These are phyloP conservation scores for Dillenia turbinata DNA, from an alignment of 164 flowering plant species.

Conservation along the genomic window DNA sequence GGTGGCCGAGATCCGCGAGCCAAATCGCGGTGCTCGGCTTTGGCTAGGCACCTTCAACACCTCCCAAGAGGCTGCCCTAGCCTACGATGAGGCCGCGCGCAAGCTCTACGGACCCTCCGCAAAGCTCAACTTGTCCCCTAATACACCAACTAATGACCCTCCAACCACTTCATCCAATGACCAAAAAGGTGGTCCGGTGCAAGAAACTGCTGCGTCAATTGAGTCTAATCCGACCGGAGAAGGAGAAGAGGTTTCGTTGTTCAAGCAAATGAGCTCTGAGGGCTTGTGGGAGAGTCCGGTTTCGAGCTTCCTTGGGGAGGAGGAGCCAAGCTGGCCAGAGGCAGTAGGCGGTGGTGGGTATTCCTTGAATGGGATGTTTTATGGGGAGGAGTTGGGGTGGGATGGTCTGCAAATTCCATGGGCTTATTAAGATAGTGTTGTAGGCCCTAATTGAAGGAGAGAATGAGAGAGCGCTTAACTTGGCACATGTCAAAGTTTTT, in stretches of 20 bases:
- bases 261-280: neutral
- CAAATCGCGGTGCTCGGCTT: slow-evolving; percentile 42
- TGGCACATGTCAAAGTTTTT: too few relatives aligned
- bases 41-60: slow-evolving; percentile 67
- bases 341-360: neutral
- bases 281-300: neutral
- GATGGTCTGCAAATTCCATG: slow-evolving; percentile 15
- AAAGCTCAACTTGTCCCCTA: slow-evolving; percentile 35
- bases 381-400: slow-evolving; percentile 9
- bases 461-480: too few relatives aligned
- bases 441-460: too few relatives aligned
- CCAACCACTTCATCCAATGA: too few relatives aligned
- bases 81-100: slow-evolving; percentile 49
- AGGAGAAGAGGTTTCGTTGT: neutral
- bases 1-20: slow-evolving; percentile 71
- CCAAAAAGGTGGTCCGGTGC: too few relatives aligned
- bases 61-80: slow-evolving; percentile 49
- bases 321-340: neutral
- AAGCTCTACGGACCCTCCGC: slow-evolving; percentile 43
- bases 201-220: neutral
- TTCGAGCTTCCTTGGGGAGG: neutral
- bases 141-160: too few relatives aligned
- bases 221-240: neutral
- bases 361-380: slow-evolving; percentile 1
- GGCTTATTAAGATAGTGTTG: neutral